These are phyloP conservation scores for Keqinozyma sinolaborantium DNA, from an alignment of 1,139 yeast genomes.

Conservation along the genomic window DNA sequence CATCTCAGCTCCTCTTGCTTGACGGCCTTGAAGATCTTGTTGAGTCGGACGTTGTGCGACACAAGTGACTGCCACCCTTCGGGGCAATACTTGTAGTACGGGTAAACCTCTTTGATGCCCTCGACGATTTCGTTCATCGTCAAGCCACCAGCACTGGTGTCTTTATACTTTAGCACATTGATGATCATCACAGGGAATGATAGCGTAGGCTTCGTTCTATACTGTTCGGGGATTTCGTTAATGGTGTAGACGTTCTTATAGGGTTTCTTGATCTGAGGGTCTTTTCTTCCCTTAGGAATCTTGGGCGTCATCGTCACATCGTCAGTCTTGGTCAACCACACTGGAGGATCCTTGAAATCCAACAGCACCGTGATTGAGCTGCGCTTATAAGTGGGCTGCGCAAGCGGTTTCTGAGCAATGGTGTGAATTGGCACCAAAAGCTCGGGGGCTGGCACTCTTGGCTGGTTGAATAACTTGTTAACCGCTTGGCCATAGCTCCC, in stretches of 20 bases:
- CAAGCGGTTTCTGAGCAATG: constrained; percentile 9
- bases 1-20: constrained; percentile 56
- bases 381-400: constrained; percentile 9
- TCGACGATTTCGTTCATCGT: constrained; percentile 83
- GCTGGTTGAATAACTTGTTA: constrained; percentile 14
- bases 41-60: constrained; percentile 80
- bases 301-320: constrained; percentile 38
- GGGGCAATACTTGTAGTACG: constrained; percentile 88
- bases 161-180: constrained; percentile 65
- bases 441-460: constrained; percentile 36
- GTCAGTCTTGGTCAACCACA: constrained; percentile 32
- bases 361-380: constrained; percentile 16
- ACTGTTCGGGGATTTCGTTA: constrained; percentile 86
- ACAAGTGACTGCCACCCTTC: constrained; percentile 98
- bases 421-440: constrained; percentile 30
- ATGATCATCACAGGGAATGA: constrained; percentile 80
- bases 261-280: constrained; percentile 26
- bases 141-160: constrained; percentile 64
- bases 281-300: constrained; percentile 36
- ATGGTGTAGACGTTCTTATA: constrained; percentile 59
- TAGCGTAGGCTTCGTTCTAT: constrained; percentile 74
- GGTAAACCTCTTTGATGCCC: constrained; percentile 82
- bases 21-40: constrained; percentile 77
- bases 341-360: constrained; percentile 22
- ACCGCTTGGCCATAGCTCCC: constrained; percentile 10